phyloP scores from a whole-genome alignment of 345 rosid genomes.

The Camelina sativa region DNA sequence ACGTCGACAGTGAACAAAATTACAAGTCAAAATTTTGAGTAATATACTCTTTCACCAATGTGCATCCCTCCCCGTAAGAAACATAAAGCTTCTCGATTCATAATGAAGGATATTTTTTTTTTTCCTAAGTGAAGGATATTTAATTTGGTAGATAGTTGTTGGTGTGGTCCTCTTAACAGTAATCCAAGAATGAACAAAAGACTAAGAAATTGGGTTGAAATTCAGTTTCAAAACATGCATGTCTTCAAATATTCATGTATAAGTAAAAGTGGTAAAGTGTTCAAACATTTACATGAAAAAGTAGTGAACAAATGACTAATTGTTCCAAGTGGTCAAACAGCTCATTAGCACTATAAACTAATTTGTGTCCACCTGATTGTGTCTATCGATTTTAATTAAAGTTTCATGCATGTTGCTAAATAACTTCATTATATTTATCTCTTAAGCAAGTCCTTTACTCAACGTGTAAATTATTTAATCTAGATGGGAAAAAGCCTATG shows the following conservation, averaged over 20 bases:
- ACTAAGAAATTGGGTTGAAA: background rate
- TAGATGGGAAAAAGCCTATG: too few species aligned
- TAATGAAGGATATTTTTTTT: background rate
- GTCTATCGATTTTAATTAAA: background rate
- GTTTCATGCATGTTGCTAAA: background rate
- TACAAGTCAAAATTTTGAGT: too few species aligned
- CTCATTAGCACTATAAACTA: background rate
- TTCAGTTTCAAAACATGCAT: background rate
- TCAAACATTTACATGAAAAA: slow-evolving; percentile 5
- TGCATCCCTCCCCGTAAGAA: too few species aligned
- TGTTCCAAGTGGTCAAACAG: background rate
- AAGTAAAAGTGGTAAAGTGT: background rate
- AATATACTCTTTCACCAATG: too few species aligned
- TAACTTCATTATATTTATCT: background rate
- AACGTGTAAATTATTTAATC: too few species aligned
- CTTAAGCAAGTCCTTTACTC: background rate
- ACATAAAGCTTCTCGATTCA: background rate
- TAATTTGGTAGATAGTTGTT: too few species aligned
- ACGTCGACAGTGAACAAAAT: too few species aligned
- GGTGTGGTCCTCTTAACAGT: background rate
- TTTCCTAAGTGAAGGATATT: too few species aligned
- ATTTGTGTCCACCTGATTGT: background rate
- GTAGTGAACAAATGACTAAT: background rate
- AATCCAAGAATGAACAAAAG: background rate
- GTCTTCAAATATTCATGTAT: background rate